Evolutionary conservation across 163 green algal genomes (phyloP).

Genomic region (Chloromonas sp.): DNA sequence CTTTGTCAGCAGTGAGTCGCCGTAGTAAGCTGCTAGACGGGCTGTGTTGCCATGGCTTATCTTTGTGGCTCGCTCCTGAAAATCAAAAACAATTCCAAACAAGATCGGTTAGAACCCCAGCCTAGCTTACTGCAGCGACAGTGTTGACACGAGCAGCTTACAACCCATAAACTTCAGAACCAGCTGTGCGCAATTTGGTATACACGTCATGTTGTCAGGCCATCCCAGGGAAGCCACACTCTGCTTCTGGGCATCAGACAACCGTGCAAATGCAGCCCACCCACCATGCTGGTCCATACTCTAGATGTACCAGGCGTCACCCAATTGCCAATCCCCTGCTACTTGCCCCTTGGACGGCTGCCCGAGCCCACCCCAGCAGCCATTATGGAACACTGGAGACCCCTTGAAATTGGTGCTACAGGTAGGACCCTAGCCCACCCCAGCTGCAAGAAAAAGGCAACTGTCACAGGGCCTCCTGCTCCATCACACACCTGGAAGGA

Average conservation of each 20-base stretch:
- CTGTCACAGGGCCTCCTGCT: neutral
- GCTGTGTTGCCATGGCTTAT: conserved; percentile 93
- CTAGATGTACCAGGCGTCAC: no score
- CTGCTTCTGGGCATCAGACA: no score
- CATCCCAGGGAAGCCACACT: no score
- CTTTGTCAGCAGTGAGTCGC: conserved; percentile 74
- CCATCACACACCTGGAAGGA: conserved; percentile 77
- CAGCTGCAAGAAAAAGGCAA: neutral
- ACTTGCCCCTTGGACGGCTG: no score
- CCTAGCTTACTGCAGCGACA: neutral
- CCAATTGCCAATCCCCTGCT: no score
- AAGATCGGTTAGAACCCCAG: neutral
- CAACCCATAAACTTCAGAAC: neutral
- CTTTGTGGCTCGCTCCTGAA: conserved; percentile 44
- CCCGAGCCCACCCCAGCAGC: no score
- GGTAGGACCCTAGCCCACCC: no score
- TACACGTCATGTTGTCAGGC: neutral
- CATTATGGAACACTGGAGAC: no score
- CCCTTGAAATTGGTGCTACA: no score
- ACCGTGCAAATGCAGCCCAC: no score
- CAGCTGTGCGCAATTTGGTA: neutral
- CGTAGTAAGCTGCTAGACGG: conserved; percentile 68
- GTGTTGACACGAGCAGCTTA: neutral
- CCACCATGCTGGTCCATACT: no score
- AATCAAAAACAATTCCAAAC: neutral